phyloP scores from a whole-genome alignment of 164 flowering plant genomes.

The Platanus orientalis region DNA sequence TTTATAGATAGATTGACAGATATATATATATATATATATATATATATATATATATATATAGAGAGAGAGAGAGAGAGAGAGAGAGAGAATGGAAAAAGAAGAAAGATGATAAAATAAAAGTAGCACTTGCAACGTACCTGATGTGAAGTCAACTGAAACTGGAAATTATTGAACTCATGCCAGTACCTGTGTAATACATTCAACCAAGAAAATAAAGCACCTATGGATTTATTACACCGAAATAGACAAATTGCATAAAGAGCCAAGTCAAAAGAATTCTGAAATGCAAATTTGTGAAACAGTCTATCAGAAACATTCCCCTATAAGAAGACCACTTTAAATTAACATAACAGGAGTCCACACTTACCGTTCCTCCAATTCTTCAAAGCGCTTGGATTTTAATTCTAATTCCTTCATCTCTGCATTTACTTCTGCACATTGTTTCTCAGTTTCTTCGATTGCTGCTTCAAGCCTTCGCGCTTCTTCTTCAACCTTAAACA shows the following conservation, averaged over 20 bases:
- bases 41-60: too few species aligned
- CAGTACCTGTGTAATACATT: constrained; percentile 65
- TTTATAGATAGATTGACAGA: too few species aligned
- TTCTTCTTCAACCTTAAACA: constrained; percentile 85
- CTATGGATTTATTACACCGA: background rate
- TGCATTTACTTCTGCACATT: constrained; percentile 61
- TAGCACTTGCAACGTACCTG: constrained; percentile 49
- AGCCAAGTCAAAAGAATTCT: background rate
- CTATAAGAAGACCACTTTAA: background rate
- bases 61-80: background rate
- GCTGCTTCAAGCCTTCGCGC: constrained; percentile 86
- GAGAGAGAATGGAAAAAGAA: background rate
- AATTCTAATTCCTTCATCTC: constrained; percentile 74
- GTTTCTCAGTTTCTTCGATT: constrained; percentile 82
- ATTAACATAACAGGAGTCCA: background rate
- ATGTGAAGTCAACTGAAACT: constrained; percentile 84
- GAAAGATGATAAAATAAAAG: background rate
- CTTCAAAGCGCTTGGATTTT: constrained; percentile 75
- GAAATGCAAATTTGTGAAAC: background rate
- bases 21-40: too few species aligned
- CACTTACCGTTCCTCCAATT: constrained; percentile 84
- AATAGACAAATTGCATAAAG: background rate
- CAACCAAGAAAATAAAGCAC: constrained; percentile 2
- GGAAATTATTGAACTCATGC: constrained; percentile 96
- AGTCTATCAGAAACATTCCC: background rate